Percentiles rank a stretch among this genome's conserved stretches.
phyloP scores from a whole-genome alignment of 306 rosid species.

The Datisca glomerata region DNA sequence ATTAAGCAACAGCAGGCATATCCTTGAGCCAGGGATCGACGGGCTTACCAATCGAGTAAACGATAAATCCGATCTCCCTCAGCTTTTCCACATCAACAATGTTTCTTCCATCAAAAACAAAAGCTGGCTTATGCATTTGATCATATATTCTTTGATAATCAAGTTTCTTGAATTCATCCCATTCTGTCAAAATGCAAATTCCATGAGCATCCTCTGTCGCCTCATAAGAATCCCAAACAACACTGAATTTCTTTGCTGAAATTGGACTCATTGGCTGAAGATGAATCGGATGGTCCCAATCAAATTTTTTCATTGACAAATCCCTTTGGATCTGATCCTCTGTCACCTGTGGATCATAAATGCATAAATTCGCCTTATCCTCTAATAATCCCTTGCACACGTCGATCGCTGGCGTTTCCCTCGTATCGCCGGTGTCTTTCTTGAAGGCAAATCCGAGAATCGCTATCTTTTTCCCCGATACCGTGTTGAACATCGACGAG shows the following conservation, averaged over 20 bases:
- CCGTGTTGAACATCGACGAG: conserved; percentile 75
- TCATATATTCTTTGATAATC: conserved; percentile 54
- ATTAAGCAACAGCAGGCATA: conserved; percentile 35
- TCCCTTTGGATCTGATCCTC: conserved; percentile 59
- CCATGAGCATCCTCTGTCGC: conserved; percentile 70
- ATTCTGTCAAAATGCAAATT: conserved; percentile 72
- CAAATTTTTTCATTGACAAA: conserved; percentile 30
- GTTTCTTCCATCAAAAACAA: conserved; percentile 73
- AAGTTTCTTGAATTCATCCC: conserved; percentile 71
- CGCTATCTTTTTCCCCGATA: conserved; percentile 69
- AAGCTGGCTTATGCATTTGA: conserved; percentile 71
- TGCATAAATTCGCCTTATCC: conserved; percentile 51
- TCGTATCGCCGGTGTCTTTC: no score
- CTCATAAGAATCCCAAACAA: conserved; percentile 49
- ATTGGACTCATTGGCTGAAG: conserved; percentile 29
- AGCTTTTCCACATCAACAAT: conserved; percentile 45
- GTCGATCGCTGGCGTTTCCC: conserved; percentile 77
- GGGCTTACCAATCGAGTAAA: conserved; percentile 70
- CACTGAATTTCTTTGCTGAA: conserved; percentile 30
- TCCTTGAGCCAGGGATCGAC: conserved; percentile 48
- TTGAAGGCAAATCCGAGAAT: conserved; percentile 70
- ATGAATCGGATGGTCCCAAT: no score
- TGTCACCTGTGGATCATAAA: conserved; percentile 53
- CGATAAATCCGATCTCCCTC: conserved; percentile 63
- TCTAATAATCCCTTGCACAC: conserved; percentile 73